Conservation (phyloP, 1,284 basidiomycete species). For the Ustilago loliicola region DNA sequence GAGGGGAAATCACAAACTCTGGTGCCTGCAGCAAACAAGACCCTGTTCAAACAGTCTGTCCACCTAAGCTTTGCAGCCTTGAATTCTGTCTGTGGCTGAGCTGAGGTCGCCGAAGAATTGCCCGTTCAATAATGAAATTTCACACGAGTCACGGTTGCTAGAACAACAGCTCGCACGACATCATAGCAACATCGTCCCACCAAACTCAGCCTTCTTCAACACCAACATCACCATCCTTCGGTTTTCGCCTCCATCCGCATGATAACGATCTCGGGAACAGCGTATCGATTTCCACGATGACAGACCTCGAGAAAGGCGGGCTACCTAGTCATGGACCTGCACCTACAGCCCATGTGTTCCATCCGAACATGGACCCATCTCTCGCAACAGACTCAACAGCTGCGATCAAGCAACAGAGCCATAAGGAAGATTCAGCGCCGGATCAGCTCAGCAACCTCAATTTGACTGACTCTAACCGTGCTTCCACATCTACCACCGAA, state of each 20-base stretch:
- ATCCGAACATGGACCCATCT: constrained; percentile 8
- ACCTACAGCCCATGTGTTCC: not conserved
- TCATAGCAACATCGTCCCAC: not conserved
- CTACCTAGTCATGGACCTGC: not conserved
- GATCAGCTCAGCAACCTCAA: constrained; percentile 11
- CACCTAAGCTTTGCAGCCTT: not conserved
- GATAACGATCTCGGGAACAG: not conserved
- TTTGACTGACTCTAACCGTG: constrained; percentile 5
- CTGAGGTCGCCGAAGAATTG: not conserved
- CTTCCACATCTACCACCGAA: not conserved
- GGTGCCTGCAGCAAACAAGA: not conserved
- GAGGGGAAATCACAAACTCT: not conserved
- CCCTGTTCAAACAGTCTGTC: not conserved
- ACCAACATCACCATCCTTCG: not conserved
- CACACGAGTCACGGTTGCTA: not conserved
- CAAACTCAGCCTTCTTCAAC: not conserved
- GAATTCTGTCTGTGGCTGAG: not conserved
- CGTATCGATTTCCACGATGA: not conserved
- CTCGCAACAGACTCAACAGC: not conserved
- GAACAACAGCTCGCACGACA: not conserved
- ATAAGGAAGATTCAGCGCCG: not conserved
- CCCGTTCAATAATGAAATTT: not conserved
- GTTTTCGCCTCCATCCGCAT: not conserved
- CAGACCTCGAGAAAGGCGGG: constrained; percentile 1
- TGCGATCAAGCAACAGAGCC: not conserved